A percentile compares a stretch with the other conserved stretches of the same genome.
phyloP scores from a whole-genome alignment of 164 flowering plant species.

The Warburgia ugandensis region DNA sequence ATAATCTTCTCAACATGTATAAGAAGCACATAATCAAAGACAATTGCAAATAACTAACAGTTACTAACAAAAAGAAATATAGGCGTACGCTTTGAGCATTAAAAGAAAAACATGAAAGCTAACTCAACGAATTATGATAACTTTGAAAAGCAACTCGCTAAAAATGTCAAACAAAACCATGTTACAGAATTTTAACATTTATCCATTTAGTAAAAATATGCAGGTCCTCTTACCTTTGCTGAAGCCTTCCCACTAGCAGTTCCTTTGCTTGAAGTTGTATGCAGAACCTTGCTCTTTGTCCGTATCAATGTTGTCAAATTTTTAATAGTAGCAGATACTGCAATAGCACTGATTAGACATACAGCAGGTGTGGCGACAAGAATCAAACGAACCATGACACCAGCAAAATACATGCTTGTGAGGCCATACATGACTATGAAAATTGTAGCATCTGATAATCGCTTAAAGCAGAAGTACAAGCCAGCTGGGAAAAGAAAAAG shows the following conservation, averaged over 20 bases:
- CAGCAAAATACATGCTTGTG: conserved; percentile 98
- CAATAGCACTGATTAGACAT: conserved; percentile 96
- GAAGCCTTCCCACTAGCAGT: conserved; percentile 39
- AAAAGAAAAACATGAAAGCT: too few relatives aligned
- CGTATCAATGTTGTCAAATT: conserved; percentile 67
- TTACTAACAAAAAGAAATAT: too few relatives aligned
- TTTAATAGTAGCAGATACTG: conserved; percentile 93
- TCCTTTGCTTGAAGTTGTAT: conserved; percentile 44
- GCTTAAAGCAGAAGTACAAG: conserved; percentile 93
- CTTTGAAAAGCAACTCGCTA: too few relatives aligned
- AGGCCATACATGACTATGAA: conserved; percentile 97
- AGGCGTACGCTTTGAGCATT: too few relatives aligned
- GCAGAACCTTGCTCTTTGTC: conserved; percentile 45
- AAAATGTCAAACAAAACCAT: too few relatives aligned
- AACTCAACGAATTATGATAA: too few relatives aligned
- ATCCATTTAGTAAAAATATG: too few relatives aligned
- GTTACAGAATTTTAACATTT: too few relatives aligned
- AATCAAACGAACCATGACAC: conserved; percentile 98
- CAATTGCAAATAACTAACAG: too few relatives aligned
- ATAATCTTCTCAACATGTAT: too few relatives aligned
- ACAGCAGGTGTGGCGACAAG: conserved; percentile 98
- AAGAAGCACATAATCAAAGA: too few relatives aligned
- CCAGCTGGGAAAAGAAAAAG: conserved; percentile 98
- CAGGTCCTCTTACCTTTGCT: conserved; percentile 51
- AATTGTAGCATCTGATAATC: conserved; percentile 92